Evolutionary conservation across 371 early-diverging fungal genomes (phyloP), one percentile per base, ranked within the genome.

Genomic region (Mortierella sp.): DNA sequence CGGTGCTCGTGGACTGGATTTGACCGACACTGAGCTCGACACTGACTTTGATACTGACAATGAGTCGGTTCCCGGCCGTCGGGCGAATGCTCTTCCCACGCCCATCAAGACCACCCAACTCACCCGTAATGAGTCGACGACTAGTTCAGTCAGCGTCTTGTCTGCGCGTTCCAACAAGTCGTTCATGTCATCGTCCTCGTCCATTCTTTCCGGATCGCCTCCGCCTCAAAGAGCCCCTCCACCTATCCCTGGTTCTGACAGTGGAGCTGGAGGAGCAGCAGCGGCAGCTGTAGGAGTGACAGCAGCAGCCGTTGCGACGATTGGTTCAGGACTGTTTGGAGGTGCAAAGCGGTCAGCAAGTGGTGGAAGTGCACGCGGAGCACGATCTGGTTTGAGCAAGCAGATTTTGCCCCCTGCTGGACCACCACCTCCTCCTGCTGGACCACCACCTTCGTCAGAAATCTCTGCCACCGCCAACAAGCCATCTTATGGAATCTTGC

Each of bases 181-280:
- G 1, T 85, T 81, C 75, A 67, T 78, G 43, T 85, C 85, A 0
- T 50, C 81, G 14, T 73, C 79, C 6, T 78, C 82, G 0, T 82
- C 86, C 4, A 59, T 82, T 3, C 50, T 86, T 0, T 54, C 86
- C 5, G 73, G 70, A 24, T 81, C 82, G 6, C 82, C 86, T 5
- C 86, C 86, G 26, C 86, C 86, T 72, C 82, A 82, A 59, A 59
- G 82, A 74, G 86, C 86, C 0, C 82, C 79, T 34, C 86, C 86
- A 6, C 82, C 86, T 4, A 72, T 86, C n/a, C 86, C 86, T 34
- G 16, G 24, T 40, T 26, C 74, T 2, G 77, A 72, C n/a, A 28
- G 59, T 37, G 76, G 53, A 26, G 26, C 34, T 4, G 46, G 34
- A 67, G 67, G 67, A 67, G 37, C 9, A 4, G 64, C 37, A 6